Percentiles rank a stretch among this genome's conserved stretches.
phyloP scores from a whole-genome alignment of 2,329 filamentous ascomycete species.

The Hypomyces perniciosus region DNA sequence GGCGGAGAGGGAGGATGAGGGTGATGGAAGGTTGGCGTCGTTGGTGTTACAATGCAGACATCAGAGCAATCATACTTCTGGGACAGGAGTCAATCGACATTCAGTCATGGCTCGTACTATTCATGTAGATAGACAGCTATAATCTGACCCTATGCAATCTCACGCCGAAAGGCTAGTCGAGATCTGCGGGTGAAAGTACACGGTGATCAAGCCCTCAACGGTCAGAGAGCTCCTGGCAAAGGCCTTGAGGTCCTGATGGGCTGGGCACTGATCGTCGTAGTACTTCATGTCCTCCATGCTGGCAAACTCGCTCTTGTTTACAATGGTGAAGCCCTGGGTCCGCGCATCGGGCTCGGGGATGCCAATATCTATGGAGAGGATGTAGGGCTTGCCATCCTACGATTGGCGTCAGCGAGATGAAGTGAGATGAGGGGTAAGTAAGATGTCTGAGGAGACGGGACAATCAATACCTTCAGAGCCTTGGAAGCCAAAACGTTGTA shows the following conservation, averaged over 20 bases:
- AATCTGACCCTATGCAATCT: background rate
- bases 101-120: background rate
- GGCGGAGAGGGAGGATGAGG: background rate
- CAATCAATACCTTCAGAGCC: slow-evolving; percentile 36
- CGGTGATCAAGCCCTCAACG: slow-evolving; percentile 33
- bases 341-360: slow-evolving; percentile 51
- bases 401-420: background rate
- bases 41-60: too few species aligned
- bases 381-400: slow-evolving; percentile 67
- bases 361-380: slow-evolving; percentile 51
- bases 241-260: slow-evolving; percentile 37
- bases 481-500: slow-evolving; percentile 36
- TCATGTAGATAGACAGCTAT: too few species aligned
- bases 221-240: slow-evolving; percentile 24
- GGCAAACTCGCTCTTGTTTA: slow-evolving; percentile 57
- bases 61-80: too few species aligned
- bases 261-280: slow-evolving; percentile 53
- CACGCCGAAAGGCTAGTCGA: slow-evolving; percentile 17
- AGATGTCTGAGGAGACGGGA: slow-evolving; percentile 9
- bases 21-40: too few species aligned
- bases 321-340: slow-evolving; percentile 59
- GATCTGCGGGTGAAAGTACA: slow-evolving; percentile 34
- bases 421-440: background rate
- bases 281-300: slow-evolving; percentile 63
- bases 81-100: too few species aligned